Evolutionary conservation across 2,329 filamentous ascomycete species (phyloP).

Genomic region (Fusarium metavorans): DNA sequence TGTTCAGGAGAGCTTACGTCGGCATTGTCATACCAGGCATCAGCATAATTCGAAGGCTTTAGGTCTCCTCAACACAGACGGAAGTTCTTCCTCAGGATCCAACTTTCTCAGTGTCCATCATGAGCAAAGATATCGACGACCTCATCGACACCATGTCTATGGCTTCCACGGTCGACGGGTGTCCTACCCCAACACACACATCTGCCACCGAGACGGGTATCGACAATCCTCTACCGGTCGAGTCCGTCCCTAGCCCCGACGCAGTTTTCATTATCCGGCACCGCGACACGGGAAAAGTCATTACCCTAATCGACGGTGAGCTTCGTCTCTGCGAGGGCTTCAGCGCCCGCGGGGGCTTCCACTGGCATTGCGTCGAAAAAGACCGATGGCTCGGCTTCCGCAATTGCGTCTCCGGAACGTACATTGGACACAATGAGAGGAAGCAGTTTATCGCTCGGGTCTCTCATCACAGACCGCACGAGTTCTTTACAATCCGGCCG

Average conservation of each 20-base stretch:
- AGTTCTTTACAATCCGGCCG: slow-evolving; percentile 47
- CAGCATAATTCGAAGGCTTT: not conserved
- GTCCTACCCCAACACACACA: slow-evolving; percentile 33
- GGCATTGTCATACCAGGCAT: not conserved
- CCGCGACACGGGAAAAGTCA: slow-evolving; percentile 37
- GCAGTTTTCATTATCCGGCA: slow-evolving; percentile 49
- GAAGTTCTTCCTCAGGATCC: not conserved
- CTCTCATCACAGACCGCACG: slow-evolving; percentile 41
- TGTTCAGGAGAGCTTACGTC: slow-evolving; percentile 1
- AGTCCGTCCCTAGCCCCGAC: slow-evolving; percentile 42
- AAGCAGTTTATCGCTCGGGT: slow-evolving; percentile 40
- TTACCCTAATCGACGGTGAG: slow-evolving; percentile 48
- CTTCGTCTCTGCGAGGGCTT: slow-evolving; percentile 39
- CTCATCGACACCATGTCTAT: slow-evolving; percentile 32
- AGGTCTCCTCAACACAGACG: not conserved
- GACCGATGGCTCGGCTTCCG: slow-evolving; percentile 54
- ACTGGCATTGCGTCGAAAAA: slow-evolving; percentile 54
- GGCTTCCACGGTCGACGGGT: slow-evolving; percentile 32
- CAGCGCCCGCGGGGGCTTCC: slow-evolving; percentile 38
- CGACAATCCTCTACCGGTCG: slow-evolving; percentile 2
- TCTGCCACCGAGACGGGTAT: slow-evolving; percentile 10
- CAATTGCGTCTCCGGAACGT: slow-evolving; percentile 48
- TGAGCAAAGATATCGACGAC: slow-evolving; percentile 36
- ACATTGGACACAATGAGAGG: slow-evolving; percentile 49
- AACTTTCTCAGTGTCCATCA: not conserved